Evolutionary conservation across 2,329 filamentous ascomycete species (phyloP), one percentile per base, ranked within the genome.

Genomic region (Anthostomella pinea): DNA sequence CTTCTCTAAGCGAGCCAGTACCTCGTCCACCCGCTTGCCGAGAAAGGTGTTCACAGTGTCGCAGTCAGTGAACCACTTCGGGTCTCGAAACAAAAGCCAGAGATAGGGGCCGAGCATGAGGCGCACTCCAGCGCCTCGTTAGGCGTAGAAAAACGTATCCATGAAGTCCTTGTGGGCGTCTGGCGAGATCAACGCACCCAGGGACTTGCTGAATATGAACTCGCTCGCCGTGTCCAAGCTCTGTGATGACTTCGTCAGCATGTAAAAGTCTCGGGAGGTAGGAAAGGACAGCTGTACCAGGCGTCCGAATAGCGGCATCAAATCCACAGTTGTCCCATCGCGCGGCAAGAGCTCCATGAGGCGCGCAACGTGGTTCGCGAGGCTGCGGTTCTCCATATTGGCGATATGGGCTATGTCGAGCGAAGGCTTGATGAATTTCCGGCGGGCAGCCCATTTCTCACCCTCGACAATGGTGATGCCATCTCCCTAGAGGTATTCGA

Each of bases 1-100:
- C 15, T 35, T 40, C 8, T 47, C 27, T 6, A 48, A 28, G 8
- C 30, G 23, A 8, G 9, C 27, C 14, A 43, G 27, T 10, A 39
- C 43, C 25, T 38, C 21, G 17, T 46, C 33, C n/a, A 43, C 43
- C 10, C 33, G 40, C 29, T 38, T 18, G 31, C 43, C 43, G 17
- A 46, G 23, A 27, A 46, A 43, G 10, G 26, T n/a, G 18, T 43
- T 36, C 18, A 35, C 40, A 5, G 18, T 37, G 23, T 43, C 35
- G 18, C 35, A 36, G n/a, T 15, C 40, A 1, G 31, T 22, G 27
- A 22, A 36, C 40, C 40, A 43, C 23, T 39, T 36, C 2, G 32
- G 32, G 20, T 39, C 28, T n/a, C 40, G 40, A 30, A 36, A 25
- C 18, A 39, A 11, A 25, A 39, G 30, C 2, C 39, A 19, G 15